phyloP scores from a whole-genome alignment of 2,329 filamentous ascomycete species.

The Lecanicillium sp. region DNA sequence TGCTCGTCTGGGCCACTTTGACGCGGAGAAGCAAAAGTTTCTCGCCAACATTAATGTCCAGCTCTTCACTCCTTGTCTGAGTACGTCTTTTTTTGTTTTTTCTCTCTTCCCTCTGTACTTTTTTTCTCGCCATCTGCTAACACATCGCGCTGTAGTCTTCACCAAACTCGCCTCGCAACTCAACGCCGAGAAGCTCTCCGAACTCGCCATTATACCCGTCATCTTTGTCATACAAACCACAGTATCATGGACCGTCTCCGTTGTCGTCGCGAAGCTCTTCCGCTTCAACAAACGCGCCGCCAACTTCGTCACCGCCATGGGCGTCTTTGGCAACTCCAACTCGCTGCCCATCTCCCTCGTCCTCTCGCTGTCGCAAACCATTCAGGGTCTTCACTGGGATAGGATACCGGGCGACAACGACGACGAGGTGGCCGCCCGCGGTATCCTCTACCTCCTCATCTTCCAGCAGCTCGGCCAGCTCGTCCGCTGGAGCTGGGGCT shows the following conservation, averaged over 20 bases:
- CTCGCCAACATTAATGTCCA: constrained; percentile 93
- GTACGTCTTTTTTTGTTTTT: constrained; percentile 41
- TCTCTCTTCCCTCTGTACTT: background rate
- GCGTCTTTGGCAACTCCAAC: constrained; percentile 95
- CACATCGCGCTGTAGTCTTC: constrained; percentile 59
- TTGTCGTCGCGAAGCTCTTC: constrained; percentile 64
- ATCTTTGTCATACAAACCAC: constrained; percentile 86
- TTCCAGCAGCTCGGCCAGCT: constrained; percentile 97
- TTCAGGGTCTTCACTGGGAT: constrained; percentile 90
- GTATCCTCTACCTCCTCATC: constrained; percentile 90
- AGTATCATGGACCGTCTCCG: constrained; percentile 74
- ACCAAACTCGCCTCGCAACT: constrained; percentile 94
- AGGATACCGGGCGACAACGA: constrained; percentile 83
- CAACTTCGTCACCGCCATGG: constrained; percentile 97
- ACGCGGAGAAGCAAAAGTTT: constrained; percentile 93
- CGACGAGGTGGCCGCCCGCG: constrained; percentile 85
- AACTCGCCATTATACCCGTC: constrained; percentile 88
- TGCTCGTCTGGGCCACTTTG: constrained; percentile 83
- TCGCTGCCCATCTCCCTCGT: constrained; percentile 95
- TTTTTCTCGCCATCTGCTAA: constrained; percentile 3
- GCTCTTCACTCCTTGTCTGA: constrained; percentile 93
- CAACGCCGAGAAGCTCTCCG: constrained; percentile 80
- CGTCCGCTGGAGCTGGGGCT: constrained; percentile 96
- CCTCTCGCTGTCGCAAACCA: constrained; percentile 84
- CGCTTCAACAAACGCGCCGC: constrained; percentile 75